These are phyloP conservation scores for Penicillium daleae DNA, from an alignment of 495 filamentous ascomycete genomes.

Conservation along the genomic window DNA sequence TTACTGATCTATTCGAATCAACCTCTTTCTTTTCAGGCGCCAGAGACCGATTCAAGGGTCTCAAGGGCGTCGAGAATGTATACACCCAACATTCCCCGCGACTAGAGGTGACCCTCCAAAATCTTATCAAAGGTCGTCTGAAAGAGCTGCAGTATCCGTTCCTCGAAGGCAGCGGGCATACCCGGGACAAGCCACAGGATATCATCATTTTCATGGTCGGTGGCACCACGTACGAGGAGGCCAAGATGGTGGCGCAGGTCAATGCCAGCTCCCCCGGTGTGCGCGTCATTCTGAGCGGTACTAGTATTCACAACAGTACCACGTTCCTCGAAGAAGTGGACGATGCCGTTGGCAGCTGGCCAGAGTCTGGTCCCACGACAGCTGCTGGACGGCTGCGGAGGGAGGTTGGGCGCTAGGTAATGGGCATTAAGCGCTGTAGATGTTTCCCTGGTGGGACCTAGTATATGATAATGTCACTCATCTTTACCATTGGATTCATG, in stretches of 20 bases:
- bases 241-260: constrained; percentile 88
- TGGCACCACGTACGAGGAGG: constrained; percentile 93
- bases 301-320: constrained; percentile 79
- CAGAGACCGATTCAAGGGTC: constrained; percentile 85
- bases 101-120: constrained; percentile 84
- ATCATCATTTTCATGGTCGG: constrained; percentile 93
- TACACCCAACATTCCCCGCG: constrained; percentile 96
- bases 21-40: constrained; percentile 90
- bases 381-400: constrained; percentile 73
- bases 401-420: constrained; percentile 51
- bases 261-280: constrained; percentile 90
- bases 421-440: neutral
- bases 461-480: constrained; percentile 6
- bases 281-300: constrained; percentile 84
- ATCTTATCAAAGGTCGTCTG: constrained; percentile 87
- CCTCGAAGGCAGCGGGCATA: constrained; percentile 81
- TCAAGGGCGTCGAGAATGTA: constrained; percentile 97
- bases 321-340: constrained; percentile 88
- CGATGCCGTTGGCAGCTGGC: constrained; percentile 79
- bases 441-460: neutral
- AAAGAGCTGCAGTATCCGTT: constrained; percentile 88
- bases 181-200: constrained; percentile 93
- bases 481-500: neutral
- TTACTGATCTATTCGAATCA: constrained; percentile 89
- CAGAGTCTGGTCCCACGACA: constrained; percentile 67